Percentiles rank a stretch among this genome's conserved stretches.
Evolutionary conservation across 441 rosid species (phyloP).

Genomic region (Gossypium davidsonii): DNA sequence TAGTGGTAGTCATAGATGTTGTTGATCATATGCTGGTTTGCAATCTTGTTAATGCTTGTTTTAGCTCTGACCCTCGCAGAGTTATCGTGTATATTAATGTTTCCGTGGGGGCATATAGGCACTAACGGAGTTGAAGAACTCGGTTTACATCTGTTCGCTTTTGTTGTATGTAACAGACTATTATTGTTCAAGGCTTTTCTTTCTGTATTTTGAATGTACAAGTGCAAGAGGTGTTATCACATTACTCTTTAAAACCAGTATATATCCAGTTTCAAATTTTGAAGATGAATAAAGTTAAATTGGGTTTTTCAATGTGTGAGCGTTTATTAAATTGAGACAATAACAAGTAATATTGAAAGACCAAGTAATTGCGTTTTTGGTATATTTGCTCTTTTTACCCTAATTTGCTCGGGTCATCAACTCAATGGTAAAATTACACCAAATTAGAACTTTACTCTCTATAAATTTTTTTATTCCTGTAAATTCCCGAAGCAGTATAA

Average conservation of each 20-base stretch:
- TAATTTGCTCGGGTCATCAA: too few species aligned
- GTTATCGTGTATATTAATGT: slow-evolving; percentile 17
- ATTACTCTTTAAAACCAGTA: not conserved
- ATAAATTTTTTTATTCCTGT: too few species aligned
- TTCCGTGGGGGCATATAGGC: slow-evolving; percentile 14
- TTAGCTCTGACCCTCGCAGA: slow-evolving; percentile 16
- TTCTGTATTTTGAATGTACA: not conserved
- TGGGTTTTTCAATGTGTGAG: not conserved
- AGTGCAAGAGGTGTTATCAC: not conserved
- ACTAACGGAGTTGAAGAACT: not conserved
- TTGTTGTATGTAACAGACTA: not conserved
- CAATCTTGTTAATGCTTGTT: slow-evolving; percentile 14
- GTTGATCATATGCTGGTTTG: not conserved
- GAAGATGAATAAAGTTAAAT: not conserved
- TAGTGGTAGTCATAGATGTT: slow-evolving; percentile 14
- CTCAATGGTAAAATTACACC: too few species aligned
- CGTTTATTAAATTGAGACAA: too few species aligned
- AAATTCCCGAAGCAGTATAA: too few species aligned
- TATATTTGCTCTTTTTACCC: too few species aligned
- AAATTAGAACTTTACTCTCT: too few species aligned
- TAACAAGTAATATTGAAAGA: too few species aligned
- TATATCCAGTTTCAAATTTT: not conserved
- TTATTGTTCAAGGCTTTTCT: not conserved
- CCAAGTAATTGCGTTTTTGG: not conserved
- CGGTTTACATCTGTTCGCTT: not conserved